phyloP scores from a whole-genome alignment of 805 yeast genomes.

The Barnettozyma populi region DNA sequence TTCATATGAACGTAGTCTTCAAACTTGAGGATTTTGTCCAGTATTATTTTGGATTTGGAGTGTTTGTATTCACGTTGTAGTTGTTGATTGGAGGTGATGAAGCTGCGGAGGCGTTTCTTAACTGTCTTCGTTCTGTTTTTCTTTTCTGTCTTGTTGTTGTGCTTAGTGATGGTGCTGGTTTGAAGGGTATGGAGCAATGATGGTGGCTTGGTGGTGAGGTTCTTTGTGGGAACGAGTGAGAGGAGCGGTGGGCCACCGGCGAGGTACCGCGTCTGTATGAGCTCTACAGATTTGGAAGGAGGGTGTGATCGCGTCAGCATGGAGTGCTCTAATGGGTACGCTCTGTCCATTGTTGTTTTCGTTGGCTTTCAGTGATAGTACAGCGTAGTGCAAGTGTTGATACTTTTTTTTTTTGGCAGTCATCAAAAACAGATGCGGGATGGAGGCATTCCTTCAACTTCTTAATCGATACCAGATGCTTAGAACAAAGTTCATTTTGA shows the following conservation, averaged over 20 bases:
- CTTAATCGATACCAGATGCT: not conserved
- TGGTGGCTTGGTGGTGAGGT: not conserved
- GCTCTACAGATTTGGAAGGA: constrained; percentile 24
- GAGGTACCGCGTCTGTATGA: constrained; percentile 30
- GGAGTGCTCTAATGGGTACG: constrained; percentile 20
- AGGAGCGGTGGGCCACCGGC: constrained; percentile 8
- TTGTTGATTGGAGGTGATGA: constrained; percentile 21
- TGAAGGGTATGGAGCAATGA: constrained; percentile 13
- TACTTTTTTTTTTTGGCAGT: no score
- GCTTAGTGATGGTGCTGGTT: constrained; percentile 12
- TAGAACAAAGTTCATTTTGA: not conserved
- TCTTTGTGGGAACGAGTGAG: constrained; percentile 28
- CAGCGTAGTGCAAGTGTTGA: no score
- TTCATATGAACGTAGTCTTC: constrained; percentile 51
- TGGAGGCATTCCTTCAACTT: no score
- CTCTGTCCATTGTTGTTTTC: constrained; percentile 16
- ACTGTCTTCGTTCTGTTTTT: constrained; percentile 28
- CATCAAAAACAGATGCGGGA: no score
- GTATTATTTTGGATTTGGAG: constrained; percentile 15
- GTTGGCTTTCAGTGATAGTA: no score
- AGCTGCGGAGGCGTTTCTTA: constrained; percentile 4
- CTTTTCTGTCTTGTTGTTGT: not conserved
- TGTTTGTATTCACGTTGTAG: constrained; percentile 23
- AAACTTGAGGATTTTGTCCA: constrained; percentile 20
- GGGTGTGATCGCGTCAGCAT: constrained; percentile 18